These are phyloP conservation scores for Dichotomopilus funicola DNA, from an alignment of 2,329 filamentous ascomycete species.

Conservation along the genomic window DNA sequence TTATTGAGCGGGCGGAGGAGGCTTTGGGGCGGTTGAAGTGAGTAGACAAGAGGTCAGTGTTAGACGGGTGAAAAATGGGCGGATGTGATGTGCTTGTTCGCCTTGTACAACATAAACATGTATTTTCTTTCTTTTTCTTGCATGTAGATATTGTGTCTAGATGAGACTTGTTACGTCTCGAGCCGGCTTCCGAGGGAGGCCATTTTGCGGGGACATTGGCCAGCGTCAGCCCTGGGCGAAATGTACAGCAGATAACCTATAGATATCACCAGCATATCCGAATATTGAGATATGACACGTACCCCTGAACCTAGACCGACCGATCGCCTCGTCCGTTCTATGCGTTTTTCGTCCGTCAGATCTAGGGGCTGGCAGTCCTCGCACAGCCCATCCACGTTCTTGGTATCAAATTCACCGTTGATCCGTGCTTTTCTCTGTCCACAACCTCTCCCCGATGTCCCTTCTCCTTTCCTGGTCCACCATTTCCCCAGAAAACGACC, in stretches of 20 bases:
- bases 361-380: too few species aligned
- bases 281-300: constrained; percentile 10
- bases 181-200: neutral
- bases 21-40: constrained; percentile 44
- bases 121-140: constrained; percentile 12
- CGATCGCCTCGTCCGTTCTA: neutral
- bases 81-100: neutral
- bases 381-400: neutral
- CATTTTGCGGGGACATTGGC: constrained; percentile 1
- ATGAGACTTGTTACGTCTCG: constrained; percentile 3
- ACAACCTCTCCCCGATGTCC: too few species aligned
- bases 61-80: too few species aligned
- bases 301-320: constrained; percentile 7
- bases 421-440: too few species aligned
- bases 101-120: constrained; percentile 18
- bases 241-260: neutral
- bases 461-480: too few species aligned
- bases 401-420: neutral
- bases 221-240: constrained; percentile 11
- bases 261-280: constrained; percentile 10
- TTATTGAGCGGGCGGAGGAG: constrained; percentile 45
- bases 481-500: too few species aligned
- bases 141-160: constrained; percentile 5
- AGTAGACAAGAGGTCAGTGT: neutral
- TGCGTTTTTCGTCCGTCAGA: too few species aligned